Conservation (phyloP, 768 basidiomycete species). For the Mycena venus region DNA sequence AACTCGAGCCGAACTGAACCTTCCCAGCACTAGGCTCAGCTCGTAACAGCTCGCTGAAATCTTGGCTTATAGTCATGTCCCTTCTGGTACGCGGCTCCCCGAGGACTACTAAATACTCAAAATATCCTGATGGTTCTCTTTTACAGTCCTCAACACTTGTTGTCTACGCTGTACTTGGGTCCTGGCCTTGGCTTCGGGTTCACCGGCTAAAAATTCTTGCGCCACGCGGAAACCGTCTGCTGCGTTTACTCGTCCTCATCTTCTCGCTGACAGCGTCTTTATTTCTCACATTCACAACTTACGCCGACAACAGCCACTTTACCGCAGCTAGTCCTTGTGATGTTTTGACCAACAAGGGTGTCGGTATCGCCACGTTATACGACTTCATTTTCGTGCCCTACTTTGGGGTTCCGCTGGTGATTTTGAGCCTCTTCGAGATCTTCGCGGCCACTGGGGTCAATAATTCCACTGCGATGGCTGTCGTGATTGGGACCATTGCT, state of each 20-base stretch:
- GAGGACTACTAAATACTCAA: background rate
- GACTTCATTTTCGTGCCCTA: background rate
- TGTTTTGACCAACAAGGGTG: background rate
- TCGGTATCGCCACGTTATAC: background rate
- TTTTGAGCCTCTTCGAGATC: background rate
- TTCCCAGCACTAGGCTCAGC: no score
- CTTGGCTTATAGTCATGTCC: slow-evolving; percentile 1
- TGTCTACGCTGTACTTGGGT: background rate
- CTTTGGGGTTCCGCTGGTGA: background rate
- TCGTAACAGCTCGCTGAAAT: no score
- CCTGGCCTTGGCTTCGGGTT: background rate
- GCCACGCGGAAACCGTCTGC: background rate
- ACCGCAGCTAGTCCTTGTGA: background rate
- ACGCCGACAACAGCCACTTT: background rate
- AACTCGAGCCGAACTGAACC: no score
- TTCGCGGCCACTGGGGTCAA: no score
- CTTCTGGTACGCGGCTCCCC: background rate
- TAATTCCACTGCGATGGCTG: no score
- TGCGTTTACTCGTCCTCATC: background rate
- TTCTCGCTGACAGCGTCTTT: background rate
- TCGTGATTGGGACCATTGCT: background rate
- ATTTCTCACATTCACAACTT: background rate
- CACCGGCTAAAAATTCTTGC: background rate
- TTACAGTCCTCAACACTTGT: background rate
- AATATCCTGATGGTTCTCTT: background rate